Evolutionary conservation across 345 rosid species (phyloP), one percentile per base, ranked within the genome.

Genomic region (Melastoma malabathricum): DNA sequence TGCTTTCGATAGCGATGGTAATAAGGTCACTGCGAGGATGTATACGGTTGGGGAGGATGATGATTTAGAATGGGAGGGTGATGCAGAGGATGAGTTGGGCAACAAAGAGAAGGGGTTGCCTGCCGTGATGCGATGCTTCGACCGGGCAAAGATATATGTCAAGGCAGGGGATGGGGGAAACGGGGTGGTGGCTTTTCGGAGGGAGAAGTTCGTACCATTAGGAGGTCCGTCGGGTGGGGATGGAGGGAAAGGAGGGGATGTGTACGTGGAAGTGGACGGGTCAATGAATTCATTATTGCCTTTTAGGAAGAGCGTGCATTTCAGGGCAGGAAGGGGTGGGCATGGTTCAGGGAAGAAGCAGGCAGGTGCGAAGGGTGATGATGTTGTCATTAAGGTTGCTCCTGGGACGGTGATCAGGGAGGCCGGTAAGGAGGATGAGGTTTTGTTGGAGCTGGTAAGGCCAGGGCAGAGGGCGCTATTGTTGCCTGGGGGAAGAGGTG

Each of bases 201-300:
- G 92, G 6, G 94, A 90, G 61, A 90, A 84, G 59, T 86, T 67
- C 18, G 89, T 86, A 59, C 98, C 96, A 10, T 31, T 82, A 38
- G 96, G 98, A 9, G 98, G 94, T 2, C 98, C 96, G 2, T 90
- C 96, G 0, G 98, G 98, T 13, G 98, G 98, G 15, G 92, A 90
- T 56, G 96, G 96, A 51, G 94, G 96, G n/a, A 84, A 78, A 64
- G 98, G 96, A 44, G 96, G 96, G 29, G 77, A 86, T 64, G 86
- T 84, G 48, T 78, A 78, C 56, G 59, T 90, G 48, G 85, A 82
- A 60, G 98, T 86, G 13, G 94, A 82, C 25, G 73, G 72, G 12
- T 76, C 94, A 3, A 80, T 90, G 92, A 84, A 86, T 57, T 90
- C 98, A 8, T 59, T 84, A 65, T 50, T 86, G 54, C 85, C 98